These are phyloP conservation scores for Rhizophora apiculata DNA, from an alignment of 345 rosid species.

Conservation along the genomic window DNA sequence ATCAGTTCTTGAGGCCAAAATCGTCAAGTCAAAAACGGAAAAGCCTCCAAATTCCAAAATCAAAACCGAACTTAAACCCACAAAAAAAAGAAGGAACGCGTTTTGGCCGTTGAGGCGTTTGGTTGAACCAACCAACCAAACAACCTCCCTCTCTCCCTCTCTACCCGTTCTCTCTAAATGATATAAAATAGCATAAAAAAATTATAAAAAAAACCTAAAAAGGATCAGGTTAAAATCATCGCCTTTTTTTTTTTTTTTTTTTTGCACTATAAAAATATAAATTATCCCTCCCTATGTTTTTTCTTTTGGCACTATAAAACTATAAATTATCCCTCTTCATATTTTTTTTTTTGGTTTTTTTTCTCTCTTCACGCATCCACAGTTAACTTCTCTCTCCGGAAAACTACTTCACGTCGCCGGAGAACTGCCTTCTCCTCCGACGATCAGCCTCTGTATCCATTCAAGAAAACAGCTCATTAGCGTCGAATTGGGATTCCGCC, in stretches of 20 bases:
- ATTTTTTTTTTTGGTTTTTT: slow-evolving; percentile 44
- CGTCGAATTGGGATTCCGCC: not conserved
- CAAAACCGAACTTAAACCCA: slow-evolving; percentile 21
- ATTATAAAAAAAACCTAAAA: too few relatives aligned
- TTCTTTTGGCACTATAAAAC: slow-evolving; percentile 46
- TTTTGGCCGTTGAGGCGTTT: slow-evolving; percentile 79
- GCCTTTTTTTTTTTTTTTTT: slow-evolving; percentile 27
- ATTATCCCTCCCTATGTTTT: slow-evolving; percentile 29
- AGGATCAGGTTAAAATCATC: slow-evolving; percentile 12
- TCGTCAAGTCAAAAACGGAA: slow-evolving; percentile 20
- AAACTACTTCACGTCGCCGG: slow-evolving; percentile 40
- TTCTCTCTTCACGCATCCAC: slow-evolving; percentile 12
- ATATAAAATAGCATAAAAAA: not conserved
- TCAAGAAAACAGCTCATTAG: slow-evolving; percentile 7
- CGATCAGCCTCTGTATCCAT: slow-evolving; percentile 1
- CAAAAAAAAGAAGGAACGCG: slow-evolving; percentile 39
- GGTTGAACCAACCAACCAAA: slow-evolving; percentile 95
- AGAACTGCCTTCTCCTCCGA: slow-evolving; percentile 35
- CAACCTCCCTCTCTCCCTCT: slow-evolving; percentile 1
- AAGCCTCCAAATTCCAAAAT: slow-evolving; percentile 7
- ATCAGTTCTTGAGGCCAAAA: slow-evolving; percentile 10
- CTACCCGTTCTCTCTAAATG: not conserved
- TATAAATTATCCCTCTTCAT: slow-evolving; percentile 55
- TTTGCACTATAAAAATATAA: slow-evolving; percentile 61
- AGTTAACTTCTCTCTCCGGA: slow-evolving; percentile 24